A percentile compares a stretch with the other conserved stretches of the same genome.
Conservation (phyloP, 805 yeast genomes). For the Candida montana region DNA sequence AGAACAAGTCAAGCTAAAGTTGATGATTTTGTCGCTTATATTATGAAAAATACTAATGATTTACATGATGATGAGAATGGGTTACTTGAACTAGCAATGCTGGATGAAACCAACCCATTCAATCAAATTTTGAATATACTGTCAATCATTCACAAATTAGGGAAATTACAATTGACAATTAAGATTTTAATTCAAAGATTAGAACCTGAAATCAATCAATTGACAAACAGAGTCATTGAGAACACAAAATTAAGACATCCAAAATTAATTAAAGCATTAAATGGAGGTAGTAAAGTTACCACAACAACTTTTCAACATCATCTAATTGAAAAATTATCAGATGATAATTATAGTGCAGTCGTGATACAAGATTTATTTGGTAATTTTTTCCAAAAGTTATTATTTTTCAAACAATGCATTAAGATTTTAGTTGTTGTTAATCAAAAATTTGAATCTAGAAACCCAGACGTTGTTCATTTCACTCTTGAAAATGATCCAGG, state of each 20-base stretch:
- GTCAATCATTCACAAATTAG: slow-evolving; percentile 52
- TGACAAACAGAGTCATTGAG: slow-evolving; percentile 57
- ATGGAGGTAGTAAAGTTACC: slow-evolving; percentile 12
- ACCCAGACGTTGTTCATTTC: slow-evolving; percentile 11
- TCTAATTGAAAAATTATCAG: slow-evolving; percentile 19
- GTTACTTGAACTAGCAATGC: slow-evolving; percentile 27
- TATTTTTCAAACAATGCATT: slow-evolving; percentile 65
- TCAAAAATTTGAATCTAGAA: slow-evolving; percentile 24
- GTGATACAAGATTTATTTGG: slow-evolving; percentile 68
- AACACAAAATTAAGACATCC: slow-evolving; percentile 58
- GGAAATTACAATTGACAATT: slow-evolving; percentile 54
- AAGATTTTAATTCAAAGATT: slow-evolving; percentile 49
- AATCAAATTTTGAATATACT: slow-evolving; percentile 49
- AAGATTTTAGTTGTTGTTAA: slow-evolving; percentile 58
- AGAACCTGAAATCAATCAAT: slow-evolving; percentile 56
- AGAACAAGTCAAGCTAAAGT: slow-evolving; percentile 31
- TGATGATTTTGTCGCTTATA: slow-evolving; percentile 27
- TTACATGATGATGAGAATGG: slow-evolving; percentile 24
- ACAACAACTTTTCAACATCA: slow-evolving; percentile 19
- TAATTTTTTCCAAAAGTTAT: slow-evolving; percentile 56
- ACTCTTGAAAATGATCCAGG: slow-evolving; percentile 3
- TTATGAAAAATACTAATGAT: slow-evolving; percentile 8
- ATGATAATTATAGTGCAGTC: slow-evolving; percentile 43
- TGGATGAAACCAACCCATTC: slow-evolving; percentile 41
- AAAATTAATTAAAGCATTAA: slow-evolving; percentile 30